These are phyloP conservation scores for Ceratobasidium sp. DNA, from an alignment of 1,284 basidiomycete species.

Conservation along the genomic window DNA sequence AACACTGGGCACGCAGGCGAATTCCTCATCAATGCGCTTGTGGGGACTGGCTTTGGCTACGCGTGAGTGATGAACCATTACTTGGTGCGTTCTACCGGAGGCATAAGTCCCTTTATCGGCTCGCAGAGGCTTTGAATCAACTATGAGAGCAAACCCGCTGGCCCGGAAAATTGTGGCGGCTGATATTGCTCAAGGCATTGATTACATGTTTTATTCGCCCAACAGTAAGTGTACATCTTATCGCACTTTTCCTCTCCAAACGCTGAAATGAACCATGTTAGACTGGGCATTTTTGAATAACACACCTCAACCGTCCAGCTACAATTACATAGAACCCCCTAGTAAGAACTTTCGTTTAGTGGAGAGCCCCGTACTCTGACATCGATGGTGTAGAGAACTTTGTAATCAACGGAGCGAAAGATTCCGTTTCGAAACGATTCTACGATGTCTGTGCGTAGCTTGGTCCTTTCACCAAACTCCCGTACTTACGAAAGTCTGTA, in stretches of 20 bases:
- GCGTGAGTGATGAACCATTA: conserved; percentile 66
- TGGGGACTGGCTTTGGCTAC: conserved; percentile 65
- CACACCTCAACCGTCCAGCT: conserved; percentile 61
- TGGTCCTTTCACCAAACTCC: no score
- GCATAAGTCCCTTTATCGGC: neutral
- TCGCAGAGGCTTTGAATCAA: conserved; percentile 65
- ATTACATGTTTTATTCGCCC: conserved; percentile 29
- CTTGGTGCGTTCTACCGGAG: conserved; percentile 52
- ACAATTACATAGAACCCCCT: conserved; percentile 67
- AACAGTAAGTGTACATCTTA: conserved; percentile 28
- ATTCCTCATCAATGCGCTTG: conserved; percentile 55
- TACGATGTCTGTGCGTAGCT: conserved; percentile 55
- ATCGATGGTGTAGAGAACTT: neutral
- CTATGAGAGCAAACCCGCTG: conserved; percentile 57
- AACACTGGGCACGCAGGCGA: conserved; percentile 59
- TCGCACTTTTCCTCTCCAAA: no score
- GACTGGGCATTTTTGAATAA: conserved; percentile 67
- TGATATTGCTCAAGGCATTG: conserved; percentile 30
- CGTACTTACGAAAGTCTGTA: no score
- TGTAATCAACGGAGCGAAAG: conserved; percentile 3
- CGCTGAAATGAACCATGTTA: no score
- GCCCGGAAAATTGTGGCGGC: conserved; percentile 34
- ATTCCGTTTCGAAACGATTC: conserved; percentile 50
- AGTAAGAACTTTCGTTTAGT: neutral
- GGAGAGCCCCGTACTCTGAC: neutral